These are phyloP conservation scores for Xylaria sp. DNA, from an alignment of 2,329 filamentous ascomycete species.

Conservation along the genomic window DNA sequence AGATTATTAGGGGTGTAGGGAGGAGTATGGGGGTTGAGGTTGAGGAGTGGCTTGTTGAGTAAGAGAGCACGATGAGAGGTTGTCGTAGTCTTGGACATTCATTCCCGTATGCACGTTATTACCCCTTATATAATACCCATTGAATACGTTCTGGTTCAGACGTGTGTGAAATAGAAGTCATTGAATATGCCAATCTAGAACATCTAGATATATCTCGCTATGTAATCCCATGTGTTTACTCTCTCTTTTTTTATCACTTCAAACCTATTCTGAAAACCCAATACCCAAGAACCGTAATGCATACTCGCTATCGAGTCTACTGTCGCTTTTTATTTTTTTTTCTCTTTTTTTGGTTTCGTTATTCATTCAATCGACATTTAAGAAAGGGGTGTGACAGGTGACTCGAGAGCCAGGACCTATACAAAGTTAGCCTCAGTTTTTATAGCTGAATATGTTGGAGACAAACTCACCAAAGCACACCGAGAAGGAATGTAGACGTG, in stretches of 20 bases:
- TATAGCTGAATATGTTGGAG: neutral
- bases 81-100: neutral
- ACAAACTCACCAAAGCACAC: conserved; percentile 67
- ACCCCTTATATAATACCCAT: neutral
- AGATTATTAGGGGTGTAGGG: conserved; percentile 64
- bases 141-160: neutral
- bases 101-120: neutral
- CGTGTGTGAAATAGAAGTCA: neutral
- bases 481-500: conserved; percentile 86
- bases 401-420: conserved; percentile 51
- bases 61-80: conserved; percentile 4
- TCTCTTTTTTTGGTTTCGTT: neutral
- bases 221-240: neutral
- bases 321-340: neutral
- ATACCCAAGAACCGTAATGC: neutral
- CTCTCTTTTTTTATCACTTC: neutral
- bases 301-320: neutral
- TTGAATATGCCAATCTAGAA: neutral
- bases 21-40: conserved; percentile 72
- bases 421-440: conserved; percentile 3
- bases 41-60: conserved; percentile 70
- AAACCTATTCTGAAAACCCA: neutral
- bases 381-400: conserved; percentile 31
- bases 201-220: neutral
- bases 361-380: neutral